A percentile compares a stretch with the other conserved stretches of the same genome.
These are phyloP conservation scores for Ophiostoma sp. DNA, from an alignment of 2,329 filamentous ascomycete species.

Conservation along the genomic window DNA sequence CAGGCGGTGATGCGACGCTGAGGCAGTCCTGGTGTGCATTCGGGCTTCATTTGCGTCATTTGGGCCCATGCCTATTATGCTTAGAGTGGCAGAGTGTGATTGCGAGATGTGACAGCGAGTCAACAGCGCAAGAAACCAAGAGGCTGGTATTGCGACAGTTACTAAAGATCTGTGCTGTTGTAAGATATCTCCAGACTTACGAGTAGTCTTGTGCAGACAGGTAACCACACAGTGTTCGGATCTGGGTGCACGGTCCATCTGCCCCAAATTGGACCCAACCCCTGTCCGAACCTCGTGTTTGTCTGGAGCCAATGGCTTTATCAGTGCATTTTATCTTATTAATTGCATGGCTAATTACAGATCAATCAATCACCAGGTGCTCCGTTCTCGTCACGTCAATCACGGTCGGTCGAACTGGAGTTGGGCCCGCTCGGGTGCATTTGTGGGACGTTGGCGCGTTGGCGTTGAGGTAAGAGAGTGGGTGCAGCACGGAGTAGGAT, in stretches of 20 bases:
- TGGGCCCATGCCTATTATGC: background rate
- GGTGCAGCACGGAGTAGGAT: no score
- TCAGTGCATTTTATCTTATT: background rate
- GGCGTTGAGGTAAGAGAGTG: no score
- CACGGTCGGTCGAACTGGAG: background rate
- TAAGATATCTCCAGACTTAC: no score
- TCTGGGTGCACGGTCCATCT: background rate
- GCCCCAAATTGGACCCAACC: background rate
- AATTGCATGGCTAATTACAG: background rate
- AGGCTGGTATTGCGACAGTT: constrained; percentile 2
- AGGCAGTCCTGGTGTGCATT: no score
- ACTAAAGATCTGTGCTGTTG: no score
- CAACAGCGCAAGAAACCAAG: background rate
- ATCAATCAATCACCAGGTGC: background rate
- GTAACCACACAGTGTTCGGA: background rate
- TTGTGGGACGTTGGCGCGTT: no score
- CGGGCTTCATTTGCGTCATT: background rate
- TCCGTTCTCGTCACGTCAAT: constrained; percentile 6
- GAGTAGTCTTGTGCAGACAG: no score
- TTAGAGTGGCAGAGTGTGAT: background rate
- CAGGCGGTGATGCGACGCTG: no score
- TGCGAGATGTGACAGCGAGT: background rate
- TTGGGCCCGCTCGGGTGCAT: no score
- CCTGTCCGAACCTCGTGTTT: background rate
- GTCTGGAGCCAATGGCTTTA: background rate